Base-by-base conservation (phyloP, 257 asterid genomes). In the Echites panduratus region DNA sequence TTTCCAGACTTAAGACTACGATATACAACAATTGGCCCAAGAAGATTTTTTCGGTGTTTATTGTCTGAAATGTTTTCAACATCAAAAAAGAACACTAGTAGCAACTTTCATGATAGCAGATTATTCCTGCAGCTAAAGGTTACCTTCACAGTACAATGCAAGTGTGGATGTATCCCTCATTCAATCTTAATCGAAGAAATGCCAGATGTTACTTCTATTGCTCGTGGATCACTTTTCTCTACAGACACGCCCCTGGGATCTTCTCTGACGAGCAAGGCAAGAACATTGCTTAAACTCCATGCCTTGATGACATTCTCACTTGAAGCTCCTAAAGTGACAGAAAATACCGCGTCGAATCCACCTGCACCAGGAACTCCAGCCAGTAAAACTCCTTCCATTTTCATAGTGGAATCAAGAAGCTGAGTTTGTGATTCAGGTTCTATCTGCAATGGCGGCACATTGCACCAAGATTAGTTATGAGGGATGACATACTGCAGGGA, bases 281-380 rank as follows among this genome's bases (percentile, higher is more conserved):
- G 96, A 66, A 95, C 95, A 45, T 86, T 86, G 70, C 68, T 84
- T 3, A 87, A 90, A 83, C 91, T 92, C 99, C 99, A 95, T 48
- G 84, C 81, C 68, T 77, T 82, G 71, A 81, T 70, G 58, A 95
- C 88, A 6, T 84, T 86, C 73, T 76, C 63, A 82, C 85, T 82
- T 38, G 96, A 83, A 66, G 72, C 82, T 26, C 94, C 96, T 79
- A 95, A 81, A 35, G 96, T 83, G 74, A 95, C 80, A 11, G 98
- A 94, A 87, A 92, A 92, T 52, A 92, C 94, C 0, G 98, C 99
- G 69, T 90, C 99, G 65, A 92, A 95, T 14, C 99, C 99, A 72
- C 99, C 99, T 14, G 96, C 99, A 61, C 98, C 99, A 22, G 98
- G 99, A 82, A 95, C 97, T 63, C 98, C 99, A 38, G 92, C 96